These are phyloP conservation scores for Malassezia dermatis DNA, from an alignment of 1,284 basidiomycete genomes.

Conservation along the genomic window DNA sequence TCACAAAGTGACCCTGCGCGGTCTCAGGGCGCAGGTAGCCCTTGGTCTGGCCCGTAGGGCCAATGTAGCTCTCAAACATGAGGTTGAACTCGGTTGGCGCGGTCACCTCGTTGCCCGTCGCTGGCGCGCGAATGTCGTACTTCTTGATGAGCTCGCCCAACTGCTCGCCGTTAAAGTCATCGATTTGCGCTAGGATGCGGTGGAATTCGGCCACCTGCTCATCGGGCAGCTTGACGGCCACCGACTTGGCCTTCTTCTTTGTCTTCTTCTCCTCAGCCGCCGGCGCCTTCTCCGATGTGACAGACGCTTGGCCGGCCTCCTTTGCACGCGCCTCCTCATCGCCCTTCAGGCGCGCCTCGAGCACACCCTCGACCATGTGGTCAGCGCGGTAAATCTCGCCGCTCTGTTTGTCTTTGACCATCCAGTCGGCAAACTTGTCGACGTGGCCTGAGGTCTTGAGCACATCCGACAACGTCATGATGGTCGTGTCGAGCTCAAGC, in stretches of 20 bases:
- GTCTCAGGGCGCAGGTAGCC: constrained; percentile 96
- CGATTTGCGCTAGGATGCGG: constrained; percentile 74
- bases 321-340: constrained; percentile 77
- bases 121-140: constrained; percentile 76
- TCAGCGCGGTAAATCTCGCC: constrained; percentile 95
- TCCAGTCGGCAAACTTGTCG: constrained; percentile 97
- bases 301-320: constrained; percentile 23
- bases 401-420: constrained; percentile 88
- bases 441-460: constrained; percentile 98
- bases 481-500: constrained; percentile 95
- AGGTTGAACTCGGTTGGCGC: constrained; percentile 95
- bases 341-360: constrained; percentile 78
- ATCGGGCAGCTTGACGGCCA: constrained; percentile 68
- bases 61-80: constrained; percentile 96
- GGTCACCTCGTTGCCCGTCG: constrained; percentile 79
- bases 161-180: constrained; percentile 83
- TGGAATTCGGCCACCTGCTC: constrained; percentile 69
- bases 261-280: constrained; percentile 54
- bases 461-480: constrained; percentile 89
- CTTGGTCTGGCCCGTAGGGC: constrained; percentile 92
- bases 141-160: constrained; percentile 77
- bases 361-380: constrained; percentile 85
- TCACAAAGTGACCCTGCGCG: constrained; percentile 97
- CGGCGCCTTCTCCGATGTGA: constrained; percentile 16
- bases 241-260: constrained; percentile 67